These are phyloP conservation scores for Sungouiella thailandica DNA, from an alignment of 805 yeast species.

Conservation along the genomic window DNA sequence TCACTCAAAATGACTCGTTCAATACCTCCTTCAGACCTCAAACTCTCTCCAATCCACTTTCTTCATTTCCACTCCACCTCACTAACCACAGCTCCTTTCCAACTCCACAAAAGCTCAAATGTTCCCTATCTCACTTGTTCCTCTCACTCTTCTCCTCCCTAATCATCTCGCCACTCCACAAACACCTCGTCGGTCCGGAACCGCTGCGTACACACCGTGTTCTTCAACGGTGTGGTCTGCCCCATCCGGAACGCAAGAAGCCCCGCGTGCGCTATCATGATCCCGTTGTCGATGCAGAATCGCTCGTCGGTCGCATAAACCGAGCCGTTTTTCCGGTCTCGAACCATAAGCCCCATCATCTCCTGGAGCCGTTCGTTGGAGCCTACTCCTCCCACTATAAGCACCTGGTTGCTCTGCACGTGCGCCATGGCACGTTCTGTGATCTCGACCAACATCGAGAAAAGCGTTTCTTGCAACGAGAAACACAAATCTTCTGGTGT, in stretches of 20 bases:
- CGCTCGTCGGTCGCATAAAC: constrained; percentile 94
- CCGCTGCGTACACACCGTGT: constrained; percentile 87
- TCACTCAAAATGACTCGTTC: too few species aligned
- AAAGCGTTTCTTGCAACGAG: constrained; percentile 86
- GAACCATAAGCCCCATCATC: constrained; percentile 96
- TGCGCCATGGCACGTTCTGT: constrained; percentile 99
- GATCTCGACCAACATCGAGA: constrained; percentile 95
- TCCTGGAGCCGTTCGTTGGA: constrained; percentile 86
- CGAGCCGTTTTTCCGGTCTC: constrained; percentile 75
- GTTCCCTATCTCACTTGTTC: too few species aligned
- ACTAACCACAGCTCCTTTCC: too few species aligned
- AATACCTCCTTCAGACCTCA: too few species aligned
- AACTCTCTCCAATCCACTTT: too few species aligned
- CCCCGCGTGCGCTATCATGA: constrained; percentile 99
- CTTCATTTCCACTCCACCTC: too few species aligned
- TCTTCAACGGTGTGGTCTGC: constrained; percentile 48
- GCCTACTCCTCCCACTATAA: constrained; percentile 98
- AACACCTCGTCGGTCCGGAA: constrained; percentile 93
- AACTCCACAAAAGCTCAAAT: too few species aligned
- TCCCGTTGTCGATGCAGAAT: constrained; percentile 96
- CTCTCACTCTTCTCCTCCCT: too few species aligned
- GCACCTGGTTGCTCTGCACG: constrained; percentile 80
- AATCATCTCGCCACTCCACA: constrained; percentile 82
- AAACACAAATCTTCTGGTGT: constrained; percentile 87
- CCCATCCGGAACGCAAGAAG: constrained; percentile 82